These are phyloP conservation scores for Leccinum disarticulatum DNA, from an alignment of 768 basidiomycete genomes.

Conservation along the genomic window DNA sequence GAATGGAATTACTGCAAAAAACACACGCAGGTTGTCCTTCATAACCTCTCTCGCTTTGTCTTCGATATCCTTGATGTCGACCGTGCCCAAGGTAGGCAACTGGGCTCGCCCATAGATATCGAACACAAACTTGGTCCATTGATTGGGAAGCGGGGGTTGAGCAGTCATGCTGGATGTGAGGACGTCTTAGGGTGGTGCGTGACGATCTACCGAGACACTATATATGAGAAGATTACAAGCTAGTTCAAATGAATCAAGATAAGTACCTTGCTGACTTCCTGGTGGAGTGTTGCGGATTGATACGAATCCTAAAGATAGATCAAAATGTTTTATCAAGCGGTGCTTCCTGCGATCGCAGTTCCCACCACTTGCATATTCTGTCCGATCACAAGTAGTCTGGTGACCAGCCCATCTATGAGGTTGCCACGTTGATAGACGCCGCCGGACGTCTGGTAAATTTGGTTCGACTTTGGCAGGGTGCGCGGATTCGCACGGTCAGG, in stretches of 20 bases:
- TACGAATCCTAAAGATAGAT: not conserved
- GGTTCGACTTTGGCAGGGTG: too few species aligned
- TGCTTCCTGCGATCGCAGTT: not conserved
- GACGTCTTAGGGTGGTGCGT: not conserved
- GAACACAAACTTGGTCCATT: slow-evolving; percentile 28
- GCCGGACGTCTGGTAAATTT: too few species aligned
- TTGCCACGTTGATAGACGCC: too few species aligned
- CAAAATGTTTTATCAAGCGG: not conserved
- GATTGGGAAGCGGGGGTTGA: slow-evolving; percentile 16
- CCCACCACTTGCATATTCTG: too few species aligned
- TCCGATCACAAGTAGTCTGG: too few species aligned
- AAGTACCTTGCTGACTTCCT: too few species aligned
- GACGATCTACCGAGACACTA: not conserved
- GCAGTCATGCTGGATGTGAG: slow-evolving; percentile 17
- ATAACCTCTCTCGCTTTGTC: slow-evolving; percentile 62
- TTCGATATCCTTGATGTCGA: slow-evolving; percentile 61
- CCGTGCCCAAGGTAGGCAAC: slow-evolving; percentile 49
- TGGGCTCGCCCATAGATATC: slow-evolving; percentile 21
- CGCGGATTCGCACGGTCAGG: too few species aligned
- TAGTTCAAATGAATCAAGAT: too few species aligned
- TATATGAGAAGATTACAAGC: not conserved
- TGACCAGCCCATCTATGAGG: too few species aligned
- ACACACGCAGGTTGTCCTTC: slow-evolving; percentile 55
- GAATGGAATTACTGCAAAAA: too few species aligned
- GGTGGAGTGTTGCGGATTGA: not conserved